Base-by-base conservation (phyloP, 2,329 filamentous ascomycete species). In the Ilyonectria mors-panacis region DNA sequence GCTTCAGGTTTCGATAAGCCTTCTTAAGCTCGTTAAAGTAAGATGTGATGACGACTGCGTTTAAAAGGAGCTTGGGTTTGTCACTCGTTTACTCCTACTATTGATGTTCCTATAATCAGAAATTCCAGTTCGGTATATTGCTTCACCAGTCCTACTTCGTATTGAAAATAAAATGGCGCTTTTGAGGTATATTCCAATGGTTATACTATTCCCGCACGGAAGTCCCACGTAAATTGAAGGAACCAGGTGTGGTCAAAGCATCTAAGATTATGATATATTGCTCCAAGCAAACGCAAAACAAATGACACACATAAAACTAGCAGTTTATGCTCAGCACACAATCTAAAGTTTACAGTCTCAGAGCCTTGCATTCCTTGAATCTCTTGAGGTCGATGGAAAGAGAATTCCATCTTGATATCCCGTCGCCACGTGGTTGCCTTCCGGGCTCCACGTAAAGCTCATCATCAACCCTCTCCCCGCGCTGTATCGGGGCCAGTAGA, bases 331-430 rank as follows among this genome's bases (percentile, higher is more conserved):
- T 21, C 23, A 48, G 13, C 12, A 4, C 45, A 15, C 48, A 35
- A n/a, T 35, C 30, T 30, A 47, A 21, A 53, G 15, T 5, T 19
- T 21, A 19, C 4, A 10, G n/a, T 4, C 12, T 59, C 26, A 59
- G 15, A 59, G 48, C 39, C 61, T 65, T 9, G 55, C 69, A 37
- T 55, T 59, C 0, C 17, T 42, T 15, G 35, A 42, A 9, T 62
- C 68, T 6, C 60, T 28, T 1, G 21, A 15, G 2, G 8, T 39
- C 56, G 57, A 67, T 3, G 79, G 81, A 35, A 78, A 62, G 26
- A 83, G 67, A 10, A 87, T 81, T 3, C 86, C 86, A 67, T 89
- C 87, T 69, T 89, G 87, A 65, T 86, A 88, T 51, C 84, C 85
- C 1, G 84, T 87, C 6, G 86, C 87, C 1, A 89, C 82, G 70